Conservation (phyloP, 371 early-diverging fungal species). For the Actinomortierella ambigua region DNA sequence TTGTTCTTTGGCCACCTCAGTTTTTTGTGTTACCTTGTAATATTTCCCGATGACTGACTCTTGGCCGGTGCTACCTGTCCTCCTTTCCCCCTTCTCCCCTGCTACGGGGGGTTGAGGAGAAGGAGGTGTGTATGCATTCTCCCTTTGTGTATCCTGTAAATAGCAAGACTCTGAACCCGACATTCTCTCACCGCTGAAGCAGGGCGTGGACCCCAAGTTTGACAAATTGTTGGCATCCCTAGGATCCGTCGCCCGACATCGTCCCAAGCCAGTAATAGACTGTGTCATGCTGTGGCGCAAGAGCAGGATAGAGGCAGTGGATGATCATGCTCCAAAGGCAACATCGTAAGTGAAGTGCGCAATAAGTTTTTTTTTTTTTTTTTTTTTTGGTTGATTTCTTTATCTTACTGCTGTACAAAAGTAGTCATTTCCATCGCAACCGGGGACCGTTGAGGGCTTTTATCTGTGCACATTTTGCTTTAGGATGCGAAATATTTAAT, state of each 20-base stretch:
- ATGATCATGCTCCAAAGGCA: conserved; percentile 40
- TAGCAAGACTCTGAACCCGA: conserved; percentile 51
- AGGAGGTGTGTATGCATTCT: no score
- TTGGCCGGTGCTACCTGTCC: neutral
- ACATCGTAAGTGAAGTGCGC: conserved; percentile 17
- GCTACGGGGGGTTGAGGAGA: no score
- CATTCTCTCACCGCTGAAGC: conserved; percentile 43
- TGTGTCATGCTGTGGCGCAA: conserved; percentile 91
- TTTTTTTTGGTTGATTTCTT: no score
- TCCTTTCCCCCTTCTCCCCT: neutral
- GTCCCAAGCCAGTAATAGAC: conserved; percentile 90
- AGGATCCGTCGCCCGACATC: conserved; percentile 82
- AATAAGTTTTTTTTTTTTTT: neutral
- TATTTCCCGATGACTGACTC: neutral
- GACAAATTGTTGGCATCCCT: conserved; percentile 82
- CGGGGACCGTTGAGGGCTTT: neutral
- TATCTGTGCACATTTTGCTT: no score
- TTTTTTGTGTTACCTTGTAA: neutral
- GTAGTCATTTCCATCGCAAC: no score
- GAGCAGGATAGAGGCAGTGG: conserved; percentile 70
- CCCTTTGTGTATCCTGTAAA: conserved; percentile 1
- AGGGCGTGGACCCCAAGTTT: conserved; percentile 79
- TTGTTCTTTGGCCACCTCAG: neutral
- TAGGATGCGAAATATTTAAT: no score
- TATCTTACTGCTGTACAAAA: no score